Evolutionary conservation across 2,329 filamentous ascomycete genomes (phyloP).

Genomic region (Fusarium sacchari): DNA sequence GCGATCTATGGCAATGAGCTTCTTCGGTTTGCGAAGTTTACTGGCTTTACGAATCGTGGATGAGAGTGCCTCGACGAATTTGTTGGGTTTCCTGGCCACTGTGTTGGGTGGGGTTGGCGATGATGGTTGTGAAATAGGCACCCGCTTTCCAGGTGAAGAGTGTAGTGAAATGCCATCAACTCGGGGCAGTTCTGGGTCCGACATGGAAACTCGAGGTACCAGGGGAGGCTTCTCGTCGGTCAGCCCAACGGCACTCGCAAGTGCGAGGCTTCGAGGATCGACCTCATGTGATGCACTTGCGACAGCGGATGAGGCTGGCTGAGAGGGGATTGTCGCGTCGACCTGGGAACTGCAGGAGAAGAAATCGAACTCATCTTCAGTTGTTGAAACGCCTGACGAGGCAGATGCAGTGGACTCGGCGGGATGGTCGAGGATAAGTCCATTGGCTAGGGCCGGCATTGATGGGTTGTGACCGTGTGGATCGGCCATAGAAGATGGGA

Average conservation of each 20-base stretch:
- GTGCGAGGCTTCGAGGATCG: slow-evolving; percentile 44
- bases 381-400: slow-evolving; percentile 50
- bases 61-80: slow-evolving; percentile 54
- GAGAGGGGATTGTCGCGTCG: slow-evolving; percentile 38
- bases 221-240: slow-evolving; percentile 33
- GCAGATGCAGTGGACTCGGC: slow-evolving; percentile 48
- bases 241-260: slow-evolving; percentile 26
- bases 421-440: slow-evolving; percentile 45
- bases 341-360: slow-evolving; percentile 49
- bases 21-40: slow-evolving; percentile 47
- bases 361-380: slow-evolving; percentile 51
- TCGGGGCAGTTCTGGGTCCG: slow-evolving; percentile 58
- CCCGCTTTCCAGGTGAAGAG: slow-evolving; percentile 46
- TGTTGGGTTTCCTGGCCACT: slow-evolving; percentile 49
- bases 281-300: slow-evolving; percentile 41
- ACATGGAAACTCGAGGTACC: slow-evolving; percentile 54
- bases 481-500: slow-evolving; percentile 35
- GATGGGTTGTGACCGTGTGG: slow-evolving; percentile 35
- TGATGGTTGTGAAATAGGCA: slow-evolving; percentile 45
- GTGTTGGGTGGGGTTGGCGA: slow-evolving; percentile 49
- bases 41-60: slow-evolving; percentile 55
- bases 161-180: slow-evolving; percentile 60
- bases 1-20: slow-evolving; percentile 37
- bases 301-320: slow-evolving; percentile 29
- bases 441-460: slow-evolving; percentile 42